Base-by-base conservation (phyloP, 441 rosid genomes). In the Brassica balearica region DNA sequence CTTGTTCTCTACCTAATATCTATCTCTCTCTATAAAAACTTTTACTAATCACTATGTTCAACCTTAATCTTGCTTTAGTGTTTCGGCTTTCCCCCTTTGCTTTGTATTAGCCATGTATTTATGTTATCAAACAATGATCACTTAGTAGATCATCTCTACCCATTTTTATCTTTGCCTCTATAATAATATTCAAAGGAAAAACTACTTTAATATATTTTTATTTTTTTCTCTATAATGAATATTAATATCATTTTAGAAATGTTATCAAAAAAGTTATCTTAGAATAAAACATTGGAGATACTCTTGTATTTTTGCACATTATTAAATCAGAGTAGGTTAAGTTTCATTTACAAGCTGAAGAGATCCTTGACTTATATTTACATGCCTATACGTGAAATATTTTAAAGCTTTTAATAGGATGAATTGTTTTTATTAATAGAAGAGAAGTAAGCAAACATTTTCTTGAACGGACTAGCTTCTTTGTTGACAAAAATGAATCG, bases 1-100 rank as follows among this genome's bases (percentile, higher is more conserved):
- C 27, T 80, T 94, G 84, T 96, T 96, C 84, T 87, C 81, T 72
- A 61, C 77, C 20, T 80, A 80, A n/a, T 48, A 9, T 6, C 1
- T 23, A 1, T 70, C 8, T 59, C 5, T 43, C 0, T 19, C 11
- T 41, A 41, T 41, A 41, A 41, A 3, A 41, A 9, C 48, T 41
- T 41, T 10, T 41, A 41, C 48, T 41, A 46, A 46, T 46, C 53
- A 46, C 15, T 46, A 46, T 46, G 53, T 4, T 46, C 53, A 46
- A 4, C 0, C 53, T 11, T 46, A 46, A 12, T 46, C 53, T 11
- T 46, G 15, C 53, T 12, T 11, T 43, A 43, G 51, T 43, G 51
- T 43, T 43, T 43, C 8, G 43, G 43, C 10, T 38, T 43, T 10
- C 10, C 5, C 51, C 51, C 4, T 43, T 43, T 3, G n/a, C 51